Evolutionary conservation across 2,329 filamentous ascomycete genomes (phyloP), one percentile per base, ranked within the genome.

Genomic region (Purpureocillium lavendulum): DNA sequence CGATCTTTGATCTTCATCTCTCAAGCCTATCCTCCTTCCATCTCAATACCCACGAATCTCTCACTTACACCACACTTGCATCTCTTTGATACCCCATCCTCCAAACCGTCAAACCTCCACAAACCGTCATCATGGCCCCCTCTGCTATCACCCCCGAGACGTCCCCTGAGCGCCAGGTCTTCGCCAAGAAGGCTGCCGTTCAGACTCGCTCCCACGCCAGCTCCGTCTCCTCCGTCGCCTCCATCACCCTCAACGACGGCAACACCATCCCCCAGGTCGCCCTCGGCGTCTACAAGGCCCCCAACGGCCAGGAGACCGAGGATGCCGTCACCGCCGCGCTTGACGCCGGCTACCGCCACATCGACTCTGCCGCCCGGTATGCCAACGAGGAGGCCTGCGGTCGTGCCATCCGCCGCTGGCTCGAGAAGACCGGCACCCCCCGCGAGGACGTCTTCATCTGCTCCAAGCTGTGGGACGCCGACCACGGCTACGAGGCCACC

Each of bases 201-300:
- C 47, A 50, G 38, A 44, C 18, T 36, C 48, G 52, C 42, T 45
- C 49, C 37, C 44, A 54, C 40, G 51, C 49, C 45, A 48, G 42
- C 45, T 56, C 51, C 14, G 40, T 53, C 39, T 52, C 53, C 24
- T 44, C 42, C 4, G 44, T 50, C 30, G 49, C 46, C 18, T 58
- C 64, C 36, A 61, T 87, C 44, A 82, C 78, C 61, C 69, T 88
- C 44, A 85, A 83, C 53, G 81, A 88, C 64, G 82, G 82, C 44
- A 75, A 76, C 49, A 69, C 73, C 40, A 84, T 88, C 38, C 84
- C 84, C 33, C 47, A 66, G 39, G 53, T 71, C 21, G 68, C 66
- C 30, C 60, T 71, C 38, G 68, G 67, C 28, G 67, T 68, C 31
- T 70, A 69, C 62, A 66, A 69, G 48, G 59, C 59, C 26, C 57